These are phyloP conservation scores for Penicillium dipodomyicola DNA, from an alignment of 495 filamentous ascomycete genomes.

Conservation along the genomic window DNA sequence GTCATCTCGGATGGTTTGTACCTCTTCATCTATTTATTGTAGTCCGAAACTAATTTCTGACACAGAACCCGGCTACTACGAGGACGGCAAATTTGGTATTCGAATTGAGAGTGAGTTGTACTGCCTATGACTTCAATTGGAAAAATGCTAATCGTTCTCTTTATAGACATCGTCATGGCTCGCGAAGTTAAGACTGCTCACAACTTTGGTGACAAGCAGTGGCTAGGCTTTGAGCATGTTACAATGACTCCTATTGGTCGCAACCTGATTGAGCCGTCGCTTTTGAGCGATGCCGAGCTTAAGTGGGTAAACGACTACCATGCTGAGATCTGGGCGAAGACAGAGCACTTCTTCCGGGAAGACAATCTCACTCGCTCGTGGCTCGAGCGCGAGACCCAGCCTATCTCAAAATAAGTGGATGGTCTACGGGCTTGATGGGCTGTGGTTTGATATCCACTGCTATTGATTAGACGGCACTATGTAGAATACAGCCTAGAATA, in stretches of 20 bases:
- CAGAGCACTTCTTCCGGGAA: slow-evolving; percentile 71
- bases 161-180: slow-evolving; percentile 73
- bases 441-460: background rate
- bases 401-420: slow-evolving; percentile 38
- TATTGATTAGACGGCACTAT: background rate
- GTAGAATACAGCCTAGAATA: background rate
- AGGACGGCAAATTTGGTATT: slow-evolving; percentile 96
- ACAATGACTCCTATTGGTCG: slow-evolving; percentile 94
- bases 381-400: slow-evolving; percentile 80
- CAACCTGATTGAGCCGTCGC: slow-evolving; percentile 75
- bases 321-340: slow-evolving; percentile 76
- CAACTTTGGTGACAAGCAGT: slow-evolving; percentile 89
- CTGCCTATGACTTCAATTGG: background rate
- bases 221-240: slow-evolving; percentile 92
- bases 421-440: background rate
- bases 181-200: slow-evolving; percentile 81
- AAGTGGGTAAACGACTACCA: slow-evolving; percentile 88
- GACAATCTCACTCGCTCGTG: slow-evolving; percentile 69
- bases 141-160: slow-evolving; percentile 16
- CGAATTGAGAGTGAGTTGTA: slow-evolving; percentile 78
- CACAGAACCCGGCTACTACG: slow-evolving; percentile 94
- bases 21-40: background rate
- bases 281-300: slow-evolving; percentile 75
- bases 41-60: slow-evolving; percentile 17
- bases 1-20: slow-evolving; percentile 75